Conservation (phyloP, 1,284 basidiomycete species). For the Rhodotorula mucilaginosa region DNA sequence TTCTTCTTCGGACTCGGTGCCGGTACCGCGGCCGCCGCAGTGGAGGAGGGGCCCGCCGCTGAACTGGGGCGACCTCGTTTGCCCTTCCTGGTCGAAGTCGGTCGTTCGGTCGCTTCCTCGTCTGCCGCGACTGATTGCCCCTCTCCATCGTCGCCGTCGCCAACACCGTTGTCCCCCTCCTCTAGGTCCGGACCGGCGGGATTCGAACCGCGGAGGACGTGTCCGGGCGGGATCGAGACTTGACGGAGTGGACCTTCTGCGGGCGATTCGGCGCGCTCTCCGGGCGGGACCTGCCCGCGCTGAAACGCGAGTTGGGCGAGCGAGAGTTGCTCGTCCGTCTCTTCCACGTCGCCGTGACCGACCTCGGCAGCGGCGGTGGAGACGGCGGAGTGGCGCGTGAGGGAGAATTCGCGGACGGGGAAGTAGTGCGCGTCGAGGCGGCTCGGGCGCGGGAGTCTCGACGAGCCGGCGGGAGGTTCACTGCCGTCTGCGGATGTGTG, state of each 20-base stretch:
- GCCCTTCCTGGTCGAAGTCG: not conserved
- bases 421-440: slow-evolving; percentile 4
- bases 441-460: not conserved
- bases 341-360: not conserved
- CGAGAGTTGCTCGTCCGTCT: not conserved
- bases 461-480: not conserved
- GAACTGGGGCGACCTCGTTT: not conserved
- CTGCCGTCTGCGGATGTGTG: not conserved
- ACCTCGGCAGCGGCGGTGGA: not conserved
- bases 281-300: slow-evolving; percentile 5
- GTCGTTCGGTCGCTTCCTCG: too few relatives aligned
- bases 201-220: not conserved
- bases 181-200: not conserved
- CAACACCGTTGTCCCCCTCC: not conserved
- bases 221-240: slow-evolving; percentile 3
- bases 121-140: not conserved
- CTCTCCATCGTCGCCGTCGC: not conserved
- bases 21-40: not conserved
- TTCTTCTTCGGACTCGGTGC: not conserved
- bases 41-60: not conserved
- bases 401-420: slow-evolving; percentile 7
- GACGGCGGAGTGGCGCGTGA: not conserved
- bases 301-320: slow-evolving; percentile 2
- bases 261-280: slow-evolving; percentile 6
- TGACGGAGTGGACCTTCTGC: slow-evolving; percentile 7